phyloP scores from a whole-genome alignment of 1,284 basidiomycete genomes.

The Clitocybe nebularis region DNA sequence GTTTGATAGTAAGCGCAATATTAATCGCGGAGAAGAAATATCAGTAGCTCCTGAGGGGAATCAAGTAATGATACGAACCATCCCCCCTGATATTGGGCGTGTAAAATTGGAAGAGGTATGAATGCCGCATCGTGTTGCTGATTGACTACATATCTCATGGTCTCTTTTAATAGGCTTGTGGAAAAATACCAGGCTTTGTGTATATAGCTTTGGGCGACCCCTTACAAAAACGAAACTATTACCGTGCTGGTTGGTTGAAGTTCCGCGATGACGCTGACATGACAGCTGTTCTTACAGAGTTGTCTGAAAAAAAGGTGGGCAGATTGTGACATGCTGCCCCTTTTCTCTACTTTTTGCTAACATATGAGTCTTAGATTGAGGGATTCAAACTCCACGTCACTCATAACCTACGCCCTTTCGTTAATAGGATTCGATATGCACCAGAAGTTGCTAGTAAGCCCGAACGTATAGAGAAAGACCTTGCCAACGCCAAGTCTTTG shows the following conservation, averaged over 20 bases:
- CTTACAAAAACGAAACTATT: conserved; percentile 84
- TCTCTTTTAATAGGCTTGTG: conserved; percentile 47
- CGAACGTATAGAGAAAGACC: conserved; percentile 75
- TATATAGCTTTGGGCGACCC: conserved; percentile 90
- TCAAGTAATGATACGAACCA: conserved; percentile 91
- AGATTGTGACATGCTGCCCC: conserved; percentile 12
- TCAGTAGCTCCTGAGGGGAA: conserved; percentile 76
- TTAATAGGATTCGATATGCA: conserved; percentile 72
- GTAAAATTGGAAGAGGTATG: conserved; percentile 86
- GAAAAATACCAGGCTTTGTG: conserved; percentile 63
- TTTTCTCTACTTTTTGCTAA: conserved; percentile 6
- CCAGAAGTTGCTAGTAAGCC: conserved; percentile 79
- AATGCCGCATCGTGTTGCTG: conserved; percentile 4
- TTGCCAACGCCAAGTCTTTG: conserved; percentile 68
- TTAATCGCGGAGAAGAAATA: conserved; percentile 66
- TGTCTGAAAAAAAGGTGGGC: conserved; percentile 86
- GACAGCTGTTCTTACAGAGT: conserved; percentile 60
- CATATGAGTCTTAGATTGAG: conserved; percentile 62
- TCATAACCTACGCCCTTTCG: conserved; percentile 76
- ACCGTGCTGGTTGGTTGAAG: conserved; percentile 88
- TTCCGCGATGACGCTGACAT: conserved; percentile 85
- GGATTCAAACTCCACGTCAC: conserved; percentile 89
- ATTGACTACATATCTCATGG: conserved; percentile 9
- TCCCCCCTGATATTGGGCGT: conserved; percentile 86
- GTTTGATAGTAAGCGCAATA: conserved; percentile 39